Evolutionary conservation across 106 monocot species (phyloP).

Genomic region (Amphibolis antarctica): DNA sequence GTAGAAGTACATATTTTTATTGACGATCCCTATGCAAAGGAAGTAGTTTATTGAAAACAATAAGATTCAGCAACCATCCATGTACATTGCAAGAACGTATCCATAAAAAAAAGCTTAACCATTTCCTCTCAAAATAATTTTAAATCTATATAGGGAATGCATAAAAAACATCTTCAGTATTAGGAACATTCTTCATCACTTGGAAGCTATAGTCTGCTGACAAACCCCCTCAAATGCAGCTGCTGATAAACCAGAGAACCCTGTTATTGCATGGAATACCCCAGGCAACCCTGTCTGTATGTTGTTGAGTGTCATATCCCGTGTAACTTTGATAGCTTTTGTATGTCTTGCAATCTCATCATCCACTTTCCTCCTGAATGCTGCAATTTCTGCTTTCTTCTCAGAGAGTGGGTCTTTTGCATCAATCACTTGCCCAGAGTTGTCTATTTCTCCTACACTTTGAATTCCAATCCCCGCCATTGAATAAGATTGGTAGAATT

Average conservation of each 20-base stretch:
- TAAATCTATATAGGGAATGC: too few species aligned
- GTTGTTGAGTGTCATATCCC: conserved; percentile 72
- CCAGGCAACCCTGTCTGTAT: conserved; percentile 78
- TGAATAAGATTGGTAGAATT: conserved; percentile 82
- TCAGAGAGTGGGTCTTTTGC: conserved; percentile 57
- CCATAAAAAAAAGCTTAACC: too few species aligned
- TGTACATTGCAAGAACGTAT: too few species aligned
- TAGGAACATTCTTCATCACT: background rate
- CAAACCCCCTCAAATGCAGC: conserved; percentile 58
- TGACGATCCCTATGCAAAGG: too few species aligned
- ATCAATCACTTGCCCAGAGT: conserved; percentile 38
- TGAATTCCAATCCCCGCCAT: conserved; percentile 44
- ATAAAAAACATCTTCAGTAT: too few species aligned
- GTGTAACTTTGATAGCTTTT: conserved; percentile 53
- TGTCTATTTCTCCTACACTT: conserved; percentile 4
- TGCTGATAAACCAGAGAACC: conserved; percentile 59
- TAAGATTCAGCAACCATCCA: too few species aligned
- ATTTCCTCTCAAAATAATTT: too few species aligned
- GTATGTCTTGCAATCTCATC: conserved; percentile 50
- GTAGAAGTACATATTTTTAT: too few species aligned
- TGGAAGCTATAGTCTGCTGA: conserved; percentile 20
- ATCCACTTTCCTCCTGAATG: conserved; percentile 58
- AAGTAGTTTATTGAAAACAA: too few species aligned
- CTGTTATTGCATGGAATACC: conserved; percentile 79
- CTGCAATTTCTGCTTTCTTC: conserved; percentile 47